Evolutionary conservation across 2,329 filamentous ascomycete species (phyloP).

Genomic region (Hypoxylon sp.): DNA sequence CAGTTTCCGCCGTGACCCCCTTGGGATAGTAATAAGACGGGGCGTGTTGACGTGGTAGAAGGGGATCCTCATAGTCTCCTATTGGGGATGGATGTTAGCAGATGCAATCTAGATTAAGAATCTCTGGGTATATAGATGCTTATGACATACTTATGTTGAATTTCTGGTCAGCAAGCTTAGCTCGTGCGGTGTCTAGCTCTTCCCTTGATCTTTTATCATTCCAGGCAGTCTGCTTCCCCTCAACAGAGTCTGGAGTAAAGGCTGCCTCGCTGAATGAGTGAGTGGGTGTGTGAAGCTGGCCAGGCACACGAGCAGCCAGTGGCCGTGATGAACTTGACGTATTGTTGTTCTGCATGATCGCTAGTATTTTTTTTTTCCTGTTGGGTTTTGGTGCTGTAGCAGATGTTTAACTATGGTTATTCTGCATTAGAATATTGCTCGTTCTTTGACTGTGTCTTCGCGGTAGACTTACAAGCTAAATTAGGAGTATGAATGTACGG

Average conservation of each 20-base stretch:
- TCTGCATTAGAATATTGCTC: too few species aligned
- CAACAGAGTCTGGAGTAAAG: conserved; percentile 41
- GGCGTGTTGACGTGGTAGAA: conserved; percentile 50
- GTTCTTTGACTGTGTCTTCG: neutral
- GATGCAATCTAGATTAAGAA: too few species aligned
- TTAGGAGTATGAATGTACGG: too few species aligned
- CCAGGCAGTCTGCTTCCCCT: conserved; percentile 41
- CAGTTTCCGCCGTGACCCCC: conserved; percentile 53
- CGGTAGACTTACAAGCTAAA: conserved; percentile 5
- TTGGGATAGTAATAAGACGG: conserved; percentile 49
- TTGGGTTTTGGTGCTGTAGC: too few species aligned
- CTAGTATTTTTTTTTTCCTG: too few species aligned
- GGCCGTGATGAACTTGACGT: conserved; percentile 37
- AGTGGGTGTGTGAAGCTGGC: conserved; percentile 43
- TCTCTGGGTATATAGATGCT: too few species aligned
- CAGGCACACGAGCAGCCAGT: conserved; percentile 30
- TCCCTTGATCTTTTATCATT: conserved; percentile 53
- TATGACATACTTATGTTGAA: conserved; percentile 62
- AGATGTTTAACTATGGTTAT: too few species aligned
- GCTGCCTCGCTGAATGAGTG: conserved; percentile 44
- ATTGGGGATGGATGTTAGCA: conserved; percentile 27
- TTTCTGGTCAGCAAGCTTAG: conserved; percentile 54
- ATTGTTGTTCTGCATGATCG: conserved; percentile 28
- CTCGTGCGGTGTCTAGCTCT: conserved; percentile 52
- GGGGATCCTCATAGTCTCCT: conserved; percentile 58